Percentiles rank a stretch among this genome's conserved stretches.
phyloP scores from a whole-genome alignment of 2,329 filamentous ascomycete genomes.

The Xylaria sp. region DNA sequence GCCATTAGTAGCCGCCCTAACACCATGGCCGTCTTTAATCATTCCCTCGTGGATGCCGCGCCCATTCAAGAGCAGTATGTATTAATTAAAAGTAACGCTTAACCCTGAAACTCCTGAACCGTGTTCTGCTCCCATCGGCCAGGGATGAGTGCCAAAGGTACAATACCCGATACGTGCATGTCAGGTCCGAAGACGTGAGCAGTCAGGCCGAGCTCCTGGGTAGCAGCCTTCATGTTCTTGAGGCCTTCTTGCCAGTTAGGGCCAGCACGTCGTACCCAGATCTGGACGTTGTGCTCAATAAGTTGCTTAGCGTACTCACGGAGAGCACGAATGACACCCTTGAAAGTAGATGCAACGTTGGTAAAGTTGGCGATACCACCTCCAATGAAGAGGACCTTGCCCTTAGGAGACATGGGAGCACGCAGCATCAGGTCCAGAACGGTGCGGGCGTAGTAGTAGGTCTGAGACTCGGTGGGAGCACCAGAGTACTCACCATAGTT shows the following conservation, averaged over 20 bases:
- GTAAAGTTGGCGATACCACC: conserved; percentile 99
- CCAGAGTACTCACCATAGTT: conserved; percentile 99
- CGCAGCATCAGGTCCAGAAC: conserved; percentile 97
- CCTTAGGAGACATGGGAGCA: conserved; percentile 74
- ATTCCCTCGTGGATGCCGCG: conserved; percentile 14
- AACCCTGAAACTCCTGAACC: conserved; percentile 56
- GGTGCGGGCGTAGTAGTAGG: conserved; percentile 97
- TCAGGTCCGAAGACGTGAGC: conserved; percentile 63
- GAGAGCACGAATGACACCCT: conserved; percentile 96
- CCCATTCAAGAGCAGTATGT: conserved; percentile 10
- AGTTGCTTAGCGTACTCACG: conserved; percentile 81
- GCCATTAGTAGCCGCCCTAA: conserved; percentile 18
- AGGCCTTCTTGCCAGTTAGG: conserved; percentile 99
- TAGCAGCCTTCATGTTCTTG: conserved; percentile 98
- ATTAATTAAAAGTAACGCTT: conserved; percentile 28
- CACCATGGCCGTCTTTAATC: conserved; percentile 17
- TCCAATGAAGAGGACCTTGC: conserved; percentile 99
- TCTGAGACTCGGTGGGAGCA: conserved; percentile 97
- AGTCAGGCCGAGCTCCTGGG: conserved; percentile 80
- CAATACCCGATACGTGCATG: conserved; percentile 97
- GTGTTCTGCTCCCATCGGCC: conserved; percentile 59
- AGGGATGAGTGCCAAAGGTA: conserved; percentile 76
- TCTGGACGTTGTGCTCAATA: conserved; percentile 94
- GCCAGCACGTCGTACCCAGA: conserved; percentile 86
- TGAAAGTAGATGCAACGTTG: conserved; percentile 98